Evolutionary conservation across 192 early-diverging fungal species (phyloP).

Genomic region (Chytriomyces sp.): DNA sequence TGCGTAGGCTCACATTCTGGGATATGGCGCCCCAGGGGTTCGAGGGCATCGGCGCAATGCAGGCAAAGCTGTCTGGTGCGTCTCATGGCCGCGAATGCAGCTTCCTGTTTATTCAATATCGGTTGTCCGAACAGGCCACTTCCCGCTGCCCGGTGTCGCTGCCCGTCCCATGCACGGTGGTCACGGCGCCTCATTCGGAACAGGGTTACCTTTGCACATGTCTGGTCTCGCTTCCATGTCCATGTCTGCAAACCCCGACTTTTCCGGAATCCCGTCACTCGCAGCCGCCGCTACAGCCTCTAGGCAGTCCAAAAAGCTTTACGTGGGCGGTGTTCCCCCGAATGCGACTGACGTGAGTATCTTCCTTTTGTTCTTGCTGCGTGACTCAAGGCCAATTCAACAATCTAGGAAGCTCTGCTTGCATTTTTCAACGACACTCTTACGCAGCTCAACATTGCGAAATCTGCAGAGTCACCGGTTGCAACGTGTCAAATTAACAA

Average conservation of each 20-base stretch:
- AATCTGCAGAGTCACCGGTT: slow-evolving; percentile 68
- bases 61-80: slow-evolving; percentile 86
- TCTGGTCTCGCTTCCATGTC: not conserved
- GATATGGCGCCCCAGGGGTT: slow-evolving; percentile 88
- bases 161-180: slow-evolving; percentile 36
- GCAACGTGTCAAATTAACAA: slow-evolving; percentile 83
- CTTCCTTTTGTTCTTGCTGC: not conserved
- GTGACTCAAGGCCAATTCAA: not conserved
- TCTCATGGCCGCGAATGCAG: not conserved
- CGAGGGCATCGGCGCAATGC: slow-evolving; percentile 79
- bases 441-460: slow-evolving; percentile 72
- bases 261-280: slow-evolving; percentile 50
- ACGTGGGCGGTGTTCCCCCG: slow-evolving; percentile 87
- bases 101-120: not conserved
- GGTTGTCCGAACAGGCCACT: slow-evolving; percentile 57
- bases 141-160: slow-evolving; percentile 68
- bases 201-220: not conserved
- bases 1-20: slow-evolving; percentile 85
- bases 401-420: slow-evolving; percentile 60
- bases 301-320: slow-evolving; percentile 83
- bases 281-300: slow-evolving; percentile 59
- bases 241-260: slow-evolving; percentile 33
- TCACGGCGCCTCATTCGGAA: slow-evolving; percentile 32
- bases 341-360: slow-evolving; percentile 61
- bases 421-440: slow-evolving; percentile 89